Percentiles rank a stretch among this genome's conserved stretches.
phyloP scores from a whole-genome alignment of 2,329 filamentous ascomycete genomes.

The Aspergillus eucalypticola region DNA sequence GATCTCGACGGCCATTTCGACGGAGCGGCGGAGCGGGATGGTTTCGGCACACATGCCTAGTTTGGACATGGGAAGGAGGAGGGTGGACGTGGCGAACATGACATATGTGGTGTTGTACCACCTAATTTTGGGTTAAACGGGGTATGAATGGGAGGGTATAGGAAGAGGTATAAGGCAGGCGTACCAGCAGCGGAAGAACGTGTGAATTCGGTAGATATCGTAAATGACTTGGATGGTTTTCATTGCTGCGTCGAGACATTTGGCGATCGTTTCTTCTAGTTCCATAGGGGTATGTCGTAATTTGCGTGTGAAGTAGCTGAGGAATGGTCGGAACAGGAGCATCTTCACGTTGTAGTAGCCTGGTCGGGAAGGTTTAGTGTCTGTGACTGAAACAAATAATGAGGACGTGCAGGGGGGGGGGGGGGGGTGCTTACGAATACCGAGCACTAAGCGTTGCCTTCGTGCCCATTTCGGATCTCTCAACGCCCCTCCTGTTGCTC shows the following conservation, averaged over 20 bases:
- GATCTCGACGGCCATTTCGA: slow-evolving; percentile 43
- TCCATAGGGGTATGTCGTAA: slow-evolving; percentile 28
- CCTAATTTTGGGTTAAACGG: slow-evolving; percentile 24
- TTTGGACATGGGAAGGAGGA: slow-evolving; percentile 38
- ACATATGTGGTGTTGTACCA: slow-evolving; percentile 48
- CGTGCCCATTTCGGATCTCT: slow-evolving; percentile 42
- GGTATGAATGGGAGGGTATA: neutral
- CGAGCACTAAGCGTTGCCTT: slow-evolving; percentile 41
- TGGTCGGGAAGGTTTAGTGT: slow-evolving; percentile 10
- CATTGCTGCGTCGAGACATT: slow-evolving; percentile 43
- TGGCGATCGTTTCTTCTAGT: slow-evolving; percentile 34
- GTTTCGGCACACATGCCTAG: slow-evolving; percentile 31
- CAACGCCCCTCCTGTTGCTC: slow-evolving; percentile 27
- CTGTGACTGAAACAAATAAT: neutral
- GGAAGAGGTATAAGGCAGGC: neutral
- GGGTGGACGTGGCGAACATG: slow-evolving; percentile 42
- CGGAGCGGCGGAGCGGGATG: slow-evolving; percentile 29
- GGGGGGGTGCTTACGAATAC: slow-evolving; percentile 34
- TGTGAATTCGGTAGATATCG: slow-evolving; percentile 41
- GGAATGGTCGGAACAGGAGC: slow-evolving; percentile 40
- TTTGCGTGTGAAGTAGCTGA: slow-evolving; percentile 34
- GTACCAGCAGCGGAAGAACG: slow-evolving; percentile 47
- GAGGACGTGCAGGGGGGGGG: neutral
- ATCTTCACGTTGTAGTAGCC: slow-evolving; percentile 46
- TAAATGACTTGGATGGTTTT: slow-evolving; percentile 44